These are phyloP conservation scores for Saccharomyces hybrid DNA, from an alignment of 1,139 yeast species.

Conservation along the genomic window DNA sequence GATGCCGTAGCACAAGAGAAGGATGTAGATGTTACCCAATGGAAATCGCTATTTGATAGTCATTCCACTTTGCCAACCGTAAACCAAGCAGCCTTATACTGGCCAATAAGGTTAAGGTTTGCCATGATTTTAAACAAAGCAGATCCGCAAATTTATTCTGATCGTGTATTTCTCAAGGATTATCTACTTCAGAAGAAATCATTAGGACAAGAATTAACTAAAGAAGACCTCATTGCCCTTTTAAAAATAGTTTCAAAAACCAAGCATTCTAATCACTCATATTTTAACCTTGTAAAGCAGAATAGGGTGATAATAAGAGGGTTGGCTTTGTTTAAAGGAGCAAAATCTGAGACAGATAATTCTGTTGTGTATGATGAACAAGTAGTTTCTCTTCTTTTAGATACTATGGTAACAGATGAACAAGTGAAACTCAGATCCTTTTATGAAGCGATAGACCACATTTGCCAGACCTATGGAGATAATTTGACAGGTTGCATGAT, in stretches of 20 bases:
- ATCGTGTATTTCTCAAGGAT: conserved; percentile 11
- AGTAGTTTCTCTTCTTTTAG: conserved; percentile 14
- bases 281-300: conserved; percentile 11
- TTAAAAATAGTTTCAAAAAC: conserved; percentile 11
- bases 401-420: conserved; percentile 13
- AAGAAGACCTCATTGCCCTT: conserved; percentile 18
- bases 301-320: conserved; percentile 15
- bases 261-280: conserved; percentile 2
- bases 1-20: neutral
- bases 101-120: conserved; percentile 18
- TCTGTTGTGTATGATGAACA: conserved; percentile 15
- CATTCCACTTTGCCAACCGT: conserved; percentile 10
- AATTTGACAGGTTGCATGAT: conserved; percentile 10
- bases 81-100: conserved; percentile 10
- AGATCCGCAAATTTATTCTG: conserved; percentile 8
- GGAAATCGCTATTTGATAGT: conserved; percentile 15
- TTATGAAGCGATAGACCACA: conserved; percentile 16
- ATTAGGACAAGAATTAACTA: conserved; percentile 13
- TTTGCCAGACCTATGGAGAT: conserved; percentile 9
- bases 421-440: conserved; percentile 13
- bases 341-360: conserved; percentile 7
- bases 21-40: conserved; percentile 6
- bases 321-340: conserved; percentile 12
- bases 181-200: conserved; percentile 20
- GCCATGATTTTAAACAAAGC: conserved; percentile 12